Percentiles rank a stretch among this genome's conserved stretches.
phyloP scores from a whole-genome alignment of 805 yeast species.

The Candida ascalaphidarum region DNA sequence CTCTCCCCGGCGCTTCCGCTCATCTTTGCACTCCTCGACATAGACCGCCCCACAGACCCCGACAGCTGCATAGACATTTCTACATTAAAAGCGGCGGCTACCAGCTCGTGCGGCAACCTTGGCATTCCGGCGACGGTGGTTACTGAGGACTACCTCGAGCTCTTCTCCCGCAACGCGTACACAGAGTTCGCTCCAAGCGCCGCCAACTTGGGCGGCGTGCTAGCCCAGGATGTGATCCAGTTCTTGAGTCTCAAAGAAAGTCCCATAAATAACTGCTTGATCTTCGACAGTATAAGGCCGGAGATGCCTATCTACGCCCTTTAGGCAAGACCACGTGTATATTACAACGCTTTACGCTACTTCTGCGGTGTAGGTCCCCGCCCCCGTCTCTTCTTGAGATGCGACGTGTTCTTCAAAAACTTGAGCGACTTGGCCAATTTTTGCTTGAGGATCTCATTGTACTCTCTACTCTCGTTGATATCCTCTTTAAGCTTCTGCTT shows the following conservation, averaged over 20 bases:
- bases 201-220: constrained; percentile 82
- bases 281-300: constrained; percentile 63
- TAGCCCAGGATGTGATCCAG: constrained; percentile 88
- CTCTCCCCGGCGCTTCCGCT: constrained; percentile 53
- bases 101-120: constrained; percentile 25
- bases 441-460: constrained; percentile 13
- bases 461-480: constrained; percentile 14
- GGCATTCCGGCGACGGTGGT: constrained; percentile 36
- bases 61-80: constrained; percentile 16
- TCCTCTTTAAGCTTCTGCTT: constrained; percentile 10
- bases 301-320: constrained; percentile 71
- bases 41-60: constrained; percentile 13
- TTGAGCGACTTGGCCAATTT: constrained; percentile 25
- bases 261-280: constrained; percentile 73
- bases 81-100: constrained; percentile 14
- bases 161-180: constrained; percentile 39
- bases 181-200: constrained; percentile 77
- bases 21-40: constrained; percentile 50
- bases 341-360: too few relatives aligned
- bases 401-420: constrained; percentile 30
- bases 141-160: constrained; percentile 31
- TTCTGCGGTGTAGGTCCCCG: constrained; percentile 27
- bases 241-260: constrained; percentile 64
- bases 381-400: constrained; percentile 33
- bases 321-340: neutral